Evolutionary conservation across 2,329 filamentous ascomycete genomes (phyloP).

Genomic region (Arthroderma sp.): DNA sequence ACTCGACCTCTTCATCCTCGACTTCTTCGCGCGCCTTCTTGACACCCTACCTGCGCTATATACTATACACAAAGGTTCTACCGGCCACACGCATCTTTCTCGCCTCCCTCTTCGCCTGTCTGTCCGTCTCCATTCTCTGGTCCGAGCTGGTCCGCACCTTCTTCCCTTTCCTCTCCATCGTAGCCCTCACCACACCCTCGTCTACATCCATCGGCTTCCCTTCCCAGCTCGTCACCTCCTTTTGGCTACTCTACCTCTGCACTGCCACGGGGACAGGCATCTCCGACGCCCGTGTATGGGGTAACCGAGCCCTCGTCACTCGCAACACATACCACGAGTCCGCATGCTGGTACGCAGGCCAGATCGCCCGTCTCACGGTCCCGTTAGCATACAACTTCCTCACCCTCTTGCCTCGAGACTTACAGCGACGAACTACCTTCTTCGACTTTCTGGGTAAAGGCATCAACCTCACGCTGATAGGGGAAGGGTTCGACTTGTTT

Average conservation of each 20-base stretch:
- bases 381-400: constrained; percentile 94
- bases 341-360: constrained; percentile 89
- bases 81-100: constrained; percentile 54
- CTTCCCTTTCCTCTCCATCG: constrained; percentile 60
- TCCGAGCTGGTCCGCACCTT: constrained; percentile 83
- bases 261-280: constrained; percentile 75
- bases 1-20: constrained; percentile 44
- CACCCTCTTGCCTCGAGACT: constrained; percentile 63
- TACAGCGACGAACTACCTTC: constrained; percentile 71
- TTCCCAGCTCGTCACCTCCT: constrained; percentile 69
- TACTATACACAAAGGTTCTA: constrained; percentile 61
- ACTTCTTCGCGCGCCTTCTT: constrained; percentile 39
- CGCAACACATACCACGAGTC: constrained; percentile 87
- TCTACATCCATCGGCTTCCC: constrained; percentile 70
- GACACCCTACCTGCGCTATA: constrained; percentile 69
- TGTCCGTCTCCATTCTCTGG: constrained; percentile 79
- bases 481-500: constrained; percentile 71
- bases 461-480: constrained; percentile 71
- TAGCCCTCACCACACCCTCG: constrained; percentile 53
- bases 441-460: constrained; percentile 73
- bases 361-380: constrained; percentile 84
- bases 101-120: constrained; percentile 57
- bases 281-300: constrained; percentile 93
- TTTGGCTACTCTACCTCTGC: constrained; percentile 96
- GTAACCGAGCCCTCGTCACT: constrained; percentile 76